Percentiles rank a stretch among this genome's conserved stretches.
These are phyloP conservation scores for Phaeosphaeria sp. DNA, from an alignment of 2,329 filamentous ascomycete species.

Conservation along the genomic window DNA sequence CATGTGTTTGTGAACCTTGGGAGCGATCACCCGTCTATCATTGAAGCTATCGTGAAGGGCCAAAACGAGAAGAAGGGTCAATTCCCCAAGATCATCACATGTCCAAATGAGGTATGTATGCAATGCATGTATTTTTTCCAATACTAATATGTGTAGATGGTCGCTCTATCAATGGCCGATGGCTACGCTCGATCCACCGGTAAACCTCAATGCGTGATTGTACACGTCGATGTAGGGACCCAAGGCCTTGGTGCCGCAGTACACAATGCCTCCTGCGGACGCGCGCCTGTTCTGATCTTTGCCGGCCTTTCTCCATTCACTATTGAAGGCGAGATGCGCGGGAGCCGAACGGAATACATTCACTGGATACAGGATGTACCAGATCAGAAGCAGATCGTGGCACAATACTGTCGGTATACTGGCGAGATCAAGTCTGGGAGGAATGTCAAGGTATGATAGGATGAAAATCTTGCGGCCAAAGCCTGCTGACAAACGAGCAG, in stretches of 20 bases:
- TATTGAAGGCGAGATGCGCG: constrained; percentile 77
- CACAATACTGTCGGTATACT: constrained; percentile 84
- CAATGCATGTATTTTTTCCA: neutral
- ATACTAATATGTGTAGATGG: constrained; percentile 65
- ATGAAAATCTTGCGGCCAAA: neutral
- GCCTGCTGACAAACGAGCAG: constrained; percentile 29
- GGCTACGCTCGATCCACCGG: constrained; percentile 74
- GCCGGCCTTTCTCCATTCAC: constrained; percentile 80
- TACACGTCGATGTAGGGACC: constrained; percentile 83
- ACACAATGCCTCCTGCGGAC: constrained; percentile 78
- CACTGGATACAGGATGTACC: constrained; percentile 88
- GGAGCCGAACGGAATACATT: constrained; percentile 77
- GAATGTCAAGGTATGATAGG: constrained; percentile 70
- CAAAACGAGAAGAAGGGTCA: constrained; percentile 69
- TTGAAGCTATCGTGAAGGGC: constrained; percentile 81
- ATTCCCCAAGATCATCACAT: constrained; percentile 79
- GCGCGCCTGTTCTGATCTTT: constrained; percentile 78
- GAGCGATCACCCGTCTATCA: constrained; percentile 77
- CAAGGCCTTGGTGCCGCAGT: constrained; percentile 79
- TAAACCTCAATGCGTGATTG: constrained; percentile 77
- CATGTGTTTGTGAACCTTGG: constrained; percentile 70
- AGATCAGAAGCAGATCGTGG: constrained; percentile 79
- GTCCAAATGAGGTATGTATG: constrained; percentile 73
- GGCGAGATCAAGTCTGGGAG: constrained; percentile 83
- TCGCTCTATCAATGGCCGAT: constrained; percentile 84